A percentile compares a stretch with the other conserved stretches of the same genome.
Conservation (phyloP, 2,329 filamentous ascomycete genomes). For the Hymenotorrendiella dingleyae region DNA sequence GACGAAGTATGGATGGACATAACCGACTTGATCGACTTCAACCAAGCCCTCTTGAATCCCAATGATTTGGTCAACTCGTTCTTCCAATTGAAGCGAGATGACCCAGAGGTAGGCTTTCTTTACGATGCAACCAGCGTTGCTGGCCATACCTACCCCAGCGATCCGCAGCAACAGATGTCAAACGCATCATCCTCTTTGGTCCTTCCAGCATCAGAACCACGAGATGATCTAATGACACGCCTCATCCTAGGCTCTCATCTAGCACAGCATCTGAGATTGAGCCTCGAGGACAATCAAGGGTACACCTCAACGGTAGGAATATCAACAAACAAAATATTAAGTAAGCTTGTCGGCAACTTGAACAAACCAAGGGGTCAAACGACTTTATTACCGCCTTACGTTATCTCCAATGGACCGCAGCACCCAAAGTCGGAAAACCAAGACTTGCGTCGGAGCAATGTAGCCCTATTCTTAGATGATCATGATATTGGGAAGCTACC, state of each 20-base stretch:
- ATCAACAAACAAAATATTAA: slow-evolving; percentile 78
- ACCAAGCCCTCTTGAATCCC: slow-evolving; percentile 63
- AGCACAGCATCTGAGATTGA: slow-evolving; percentile 64
- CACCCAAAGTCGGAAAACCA: slow-evolving; percentile 16
- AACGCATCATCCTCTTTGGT: slow-evolving; percentile 35
- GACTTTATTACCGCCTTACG: slow-evolving; percentile 64
- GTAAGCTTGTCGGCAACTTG: slow-evolving; percentile 76
- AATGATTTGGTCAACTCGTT: slow-evolving; percentile 63
- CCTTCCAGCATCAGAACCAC: slow-evolving; percentile 7
- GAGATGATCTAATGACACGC: slow-evolving; percentile 34
- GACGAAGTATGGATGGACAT: slow-evolving; percentile 76
- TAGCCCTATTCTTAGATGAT: slow-evolving; percentile 64
- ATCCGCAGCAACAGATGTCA: slow-evolving; percentile 7
- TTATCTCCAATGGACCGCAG: slow-evolving; percentile 16
- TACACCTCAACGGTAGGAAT: slow-evolving; percentile 87
- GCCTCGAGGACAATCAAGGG: slow-evolving; percentile 68
- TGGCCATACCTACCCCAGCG: slow-evolving; percentile 41
- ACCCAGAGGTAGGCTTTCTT: slow-evolving; percentile 73
- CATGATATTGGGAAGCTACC: slow-evolving; percentile 77
- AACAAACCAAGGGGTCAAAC: slow-evolving; percentile 89
- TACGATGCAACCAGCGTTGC: slow-evolving; percentile 67
- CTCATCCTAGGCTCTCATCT: slow-evolving; percentile 77
- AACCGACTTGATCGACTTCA: slow-evolving; percentile 81
- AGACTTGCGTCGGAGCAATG: slow-evolving; percentile 38
- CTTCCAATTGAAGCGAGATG: slow-evolving; percentile 67